A percentile compares a stretch with the other conserved stretches of the same genome.
Evolutionary conservation across 1,139 yeast genomes (phyloP).

Genomic region (Geotrichum klebahnii): DNA sequence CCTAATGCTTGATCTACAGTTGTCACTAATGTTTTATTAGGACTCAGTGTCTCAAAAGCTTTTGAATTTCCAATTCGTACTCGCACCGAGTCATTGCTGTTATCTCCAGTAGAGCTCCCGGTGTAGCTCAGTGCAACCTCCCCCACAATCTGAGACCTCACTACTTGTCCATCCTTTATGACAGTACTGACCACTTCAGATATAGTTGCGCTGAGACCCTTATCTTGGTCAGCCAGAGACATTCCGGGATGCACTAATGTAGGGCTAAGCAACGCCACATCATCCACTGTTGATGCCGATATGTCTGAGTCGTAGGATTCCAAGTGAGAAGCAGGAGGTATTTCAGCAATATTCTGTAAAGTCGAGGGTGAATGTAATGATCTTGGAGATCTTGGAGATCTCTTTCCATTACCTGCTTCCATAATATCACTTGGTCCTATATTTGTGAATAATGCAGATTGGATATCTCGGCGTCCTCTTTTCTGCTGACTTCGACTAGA

Average conservation of each 20-base stretch:
- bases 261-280: conserved; percentile 27
- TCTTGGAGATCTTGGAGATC: too few species aligned
- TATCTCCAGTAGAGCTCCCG: conserved; percentile 38
- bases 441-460: conserved; percentile 54
- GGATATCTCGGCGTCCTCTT: conserved; percentile 49
- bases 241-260: conserved; percentile 47
- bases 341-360: too few species aligned
- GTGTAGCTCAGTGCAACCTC: conserved; percentile 77
- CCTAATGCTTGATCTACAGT: conserved; percentile 22
- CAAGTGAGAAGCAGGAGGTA: conserved; percentile 15
- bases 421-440: conserved; percentile 39
- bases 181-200: conserved; percentile 78
- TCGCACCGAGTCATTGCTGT: conserved; percentile 19
- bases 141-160: conserved; percentile 62
- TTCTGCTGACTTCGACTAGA: conserved; percentile 33
- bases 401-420: too few species aligned
- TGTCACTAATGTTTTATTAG: conserved; percentile 28
- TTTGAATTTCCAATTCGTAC: conserved; percentile 23
- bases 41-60: conserved; percentile 24
- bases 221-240: conserved; percentile 41
- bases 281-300: too few species aligned
- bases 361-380: too few species aligned
- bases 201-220: conserved; percentile 69
- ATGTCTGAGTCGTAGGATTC: too few species aligned
- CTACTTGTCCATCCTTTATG: conserved; percentile 60